Conservation (phyloP, 1,139 yeast species). For the Saccharomycopsis crataegensis region DNA sequence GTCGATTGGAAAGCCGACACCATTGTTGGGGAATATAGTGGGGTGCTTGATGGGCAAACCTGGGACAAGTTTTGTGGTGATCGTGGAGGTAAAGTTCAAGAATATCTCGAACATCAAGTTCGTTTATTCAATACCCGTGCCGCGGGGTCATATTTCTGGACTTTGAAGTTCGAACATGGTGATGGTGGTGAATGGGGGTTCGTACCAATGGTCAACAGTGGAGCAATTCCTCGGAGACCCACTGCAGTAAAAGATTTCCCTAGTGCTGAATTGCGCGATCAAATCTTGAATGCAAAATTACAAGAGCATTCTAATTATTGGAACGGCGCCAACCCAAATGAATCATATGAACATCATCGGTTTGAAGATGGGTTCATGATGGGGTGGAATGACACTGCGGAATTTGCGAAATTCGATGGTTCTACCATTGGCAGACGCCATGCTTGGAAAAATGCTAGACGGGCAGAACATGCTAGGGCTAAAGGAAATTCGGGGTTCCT, state of each 20-base stretch:
- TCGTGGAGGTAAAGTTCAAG: slow-evolving; percentile 38
- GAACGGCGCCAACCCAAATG: slow-evolving; percentile 50
- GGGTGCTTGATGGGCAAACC: slow-evolving; percentile 69
- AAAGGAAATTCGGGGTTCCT: slow-evolving; percentile 49
- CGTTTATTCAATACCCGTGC: slow-evolving; percentile 45
- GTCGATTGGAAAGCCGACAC: slow-evolving; percentile 56
- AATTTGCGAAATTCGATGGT: slow-evolving; percentile 61
- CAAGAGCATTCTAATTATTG: slow-evolving; percentile 58
- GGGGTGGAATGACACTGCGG: slow-evolving; percentile 66
- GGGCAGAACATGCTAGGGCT: slow-evolving; percentile 47
- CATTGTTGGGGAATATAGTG: slow-evolving; percentile 84
- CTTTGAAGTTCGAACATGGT: slow-evolving; percentile 77
- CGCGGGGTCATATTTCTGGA: slow-evolving; percentile 84
- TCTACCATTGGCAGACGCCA: slow-evolving; percentile 66
- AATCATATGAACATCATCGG: slow-evolving; percentile 72
- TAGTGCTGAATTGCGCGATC: slow-evolving; percentile 37
- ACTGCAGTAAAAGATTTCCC: slow-evolving; percentile 35
- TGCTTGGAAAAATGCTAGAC: slow-evolving; percentile 56
- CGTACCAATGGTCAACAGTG: slow-evolving; percentile 63
- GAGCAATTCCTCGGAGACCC: slow-evolving; percentile 42
- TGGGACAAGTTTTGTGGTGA: slow-evolving; percentile 51
- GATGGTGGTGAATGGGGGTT: slow-evolving; percentile 98
- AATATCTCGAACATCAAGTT: slow-evolving; percentile 32
- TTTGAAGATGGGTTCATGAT: slow-evolving; percentile 67
- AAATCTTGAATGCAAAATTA: slow-evolving; percentile 33